Base-by-base conservation (phyloP, 2,329 filamentous ascomycete species). In the Xenoacremonium recifei region DNA sequence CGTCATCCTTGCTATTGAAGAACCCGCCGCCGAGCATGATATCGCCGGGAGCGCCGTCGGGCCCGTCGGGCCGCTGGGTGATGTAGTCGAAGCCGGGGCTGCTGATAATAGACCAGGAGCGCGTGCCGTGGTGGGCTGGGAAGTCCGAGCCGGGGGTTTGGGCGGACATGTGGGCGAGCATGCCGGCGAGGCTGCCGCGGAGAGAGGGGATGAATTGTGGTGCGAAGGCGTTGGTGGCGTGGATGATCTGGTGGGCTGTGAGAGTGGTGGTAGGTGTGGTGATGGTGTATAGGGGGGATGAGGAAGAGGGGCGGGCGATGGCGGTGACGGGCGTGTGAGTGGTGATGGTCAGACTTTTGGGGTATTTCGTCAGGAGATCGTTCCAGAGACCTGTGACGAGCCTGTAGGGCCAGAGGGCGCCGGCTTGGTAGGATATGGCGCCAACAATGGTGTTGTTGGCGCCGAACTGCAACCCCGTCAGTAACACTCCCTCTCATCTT, bases 191-290 rank as follows among this genome's bases (percentile, higher is more conserved):
- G 31, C 66, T 69, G 7, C 68, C 66, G 3, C 67, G 62, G 2
- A 81, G 61, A 0, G 64, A 68, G 0, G 78, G 76, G 3, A 82
- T 53, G 1, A 82, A 68, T 37, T 78, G 70, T 0, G 70, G 58
- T 0, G 73, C 67, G 48, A 75, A 75, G 5, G 65, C 76, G 47
- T 84, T 82, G 2, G 77, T 83, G 6, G 76, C 75, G 48, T 84
- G 76, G 3, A 83, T 65, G 2, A 84, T 63, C 39, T 82, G 71
- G 1, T 64, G 62, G 6, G 76, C 66, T 4, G 53, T 57, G 23
- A 82, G 64, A 0, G 31, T 48, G 3, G 76, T 77, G 6, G 71
- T 62, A 0, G 50, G 39, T 1, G 78, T 81, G 4, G 63, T 49
- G 5, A 82, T 51, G 1, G 59, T 55, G 51, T 74, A 77, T 2